Base-by-base conservation (phyloP, 2,329 filamentous ascomycete species). In the Plectosphaerella plurivora region DNA sequence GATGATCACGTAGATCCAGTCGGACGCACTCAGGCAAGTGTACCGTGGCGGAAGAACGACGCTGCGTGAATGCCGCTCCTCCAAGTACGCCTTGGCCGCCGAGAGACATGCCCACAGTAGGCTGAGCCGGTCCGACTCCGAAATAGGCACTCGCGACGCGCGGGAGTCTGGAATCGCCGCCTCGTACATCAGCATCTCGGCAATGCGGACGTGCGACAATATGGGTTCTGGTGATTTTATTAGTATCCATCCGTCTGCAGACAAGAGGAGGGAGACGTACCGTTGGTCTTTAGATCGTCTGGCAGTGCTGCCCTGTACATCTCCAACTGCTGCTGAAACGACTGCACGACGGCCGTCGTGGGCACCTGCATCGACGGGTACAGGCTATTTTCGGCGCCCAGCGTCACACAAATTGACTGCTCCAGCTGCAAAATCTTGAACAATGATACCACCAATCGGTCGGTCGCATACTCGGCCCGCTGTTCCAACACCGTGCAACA, bases 101-200 rank as follows among this genome's bases (percentile, higher is more conserved):
- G 63, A 61, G 35, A 74, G 61, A 55, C 76, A 78, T 10, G 62
- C 60, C 71, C 72, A 75, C n/a, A 80, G 70, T 16, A 78, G 66
- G 18, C 70, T 65, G 2, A 78, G 63, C 8, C 75, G 71, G 33
- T 76, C 71, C 2, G 67, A 61, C 10, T 57, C 58, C 7, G 41
- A 44, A 4, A 44, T 22, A 5, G 16, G 41, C 41, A 44, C 18
- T 15, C 42, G 44, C 9, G 39, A 22, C 44, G 65, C 65, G 54
- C 65, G 62, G 22, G 63, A 57, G 3, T 76, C 74, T 4, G 71
- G 69, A 25, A 79, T 63, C 53, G 68, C 72, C 37, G 75, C 63
- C 55, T 78, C 77, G 55, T 73, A 75, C 16, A 79, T 63, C 4
- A 80, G 68, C 9, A 76, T 65, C 56, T 78, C 70, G 20, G 73